Base-by-base conservation (phyloP, 805 yeast genomes). In the Schizosaccharomyces pombe region DNA sequence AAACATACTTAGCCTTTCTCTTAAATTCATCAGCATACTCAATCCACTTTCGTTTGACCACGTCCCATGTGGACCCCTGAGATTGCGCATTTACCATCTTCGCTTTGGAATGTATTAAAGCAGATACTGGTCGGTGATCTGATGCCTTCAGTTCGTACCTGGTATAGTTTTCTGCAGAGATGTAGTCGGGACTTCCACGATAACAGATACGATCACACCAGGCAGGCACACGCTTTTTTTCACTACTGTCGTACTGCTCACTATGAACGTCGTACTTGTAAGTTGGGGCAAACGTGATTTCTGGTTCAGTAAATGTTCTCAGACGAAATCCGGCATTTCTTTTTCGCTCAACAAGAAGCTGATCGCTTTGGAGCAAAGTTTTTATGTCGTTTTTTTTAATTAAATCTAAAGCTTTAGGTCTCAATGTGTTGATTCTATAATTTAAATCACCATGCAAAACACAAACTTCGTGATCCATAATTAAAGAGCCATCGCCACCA, bases 391-490 rank as follows among this genome's bases (percentile, higher is more conserved):
- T 67, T 1, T 65, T 63, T n/a, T 66, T 68, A 39, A 84, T 74
- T n/a, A 71, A 59, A 43, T 67, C 65, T 58, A 85, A 70, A 1
- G 84, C 94, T 26, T 80, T 89, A 58, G 84, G 82, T 0, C 80
- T 73, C 60, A 83, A 68, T 24, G 19, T 26, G 37, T 77, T 70
- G 43, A 91, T 78, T 59, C 98, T 73, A 66, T 80, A 91, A 64
- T 91, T 91, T 66, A 93, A 79, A 66, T 91, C 98, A 5, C 98
- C 98, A 67, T 84, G 72, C 86, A 95, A 85, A 14, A 91, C 75
- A 14, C 87, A 73, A 22, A 79, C 77, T 61, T 89, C 95, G 61
- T 82, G 91, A 60, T 85, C 94, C 53, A 75, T 72, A 2, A 85
- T 75, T 55, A 69, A 71, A 55, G 76, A 69, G 1, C 71, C 65